Evolutionary conservation across 2,329 filamentous ascomycete species (phyloP).

Genomic region (Oidium heveae): DNA sequence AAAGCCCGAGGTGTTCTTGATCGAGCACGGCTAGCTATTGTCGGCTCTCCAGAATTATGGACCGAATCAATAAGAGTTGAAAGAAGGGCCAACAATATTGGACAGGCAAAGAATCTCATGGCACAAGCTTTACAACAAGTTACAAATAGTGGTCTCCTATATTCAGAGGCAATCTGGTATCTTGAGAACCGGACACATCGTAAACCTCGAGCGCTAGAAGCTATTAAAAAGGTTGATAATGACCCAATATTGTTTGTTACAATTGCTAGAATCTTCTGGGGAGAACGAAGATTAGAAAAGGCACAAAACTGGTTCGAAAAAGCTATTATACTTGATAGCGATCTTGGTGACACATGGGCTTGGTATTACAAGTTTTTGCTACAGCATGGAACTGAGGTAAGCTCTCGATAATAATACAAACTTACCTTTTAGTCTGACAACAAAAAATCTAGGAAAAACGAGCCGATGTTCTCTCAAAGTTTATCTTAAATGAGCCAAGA

Average conservation of each 20-base stretch:
- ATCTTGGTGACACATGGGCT: slow-evolving; percentile 82
- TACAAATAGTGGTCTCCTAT: slow-evolving; percentile 64
- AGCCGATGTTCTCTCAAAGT: slow-evolving; percentile 59
- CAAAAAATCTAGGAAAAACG: slow-evolving; percentile 41
- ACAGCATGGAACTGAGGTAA: slow-evolving; percentile 65
- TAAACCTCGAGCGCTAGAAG: slow-evolving; percentile 73
- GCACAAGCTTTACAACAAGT: slow-evolving; percentile 80
- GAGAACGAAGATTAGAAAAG: slow-evolving; percentile 74
- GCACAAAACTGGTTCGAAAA: slow-evolving; percentile 96
- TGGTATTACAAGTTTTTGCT: slow-evolving; percentile 91
- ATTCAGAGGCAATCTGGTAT: slow-evolving; percentile 89
- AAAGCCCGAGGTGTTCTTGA: slow-evolving; percentile 90
- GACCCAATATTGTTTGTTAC: slow-evolving; percentile 75
- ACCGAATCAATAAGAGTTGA: slow-evolving; percentile 87
- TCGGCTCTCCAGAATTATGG: slow-evolving; percentile 67
- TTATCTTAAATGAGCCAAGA: slow-evolving; percentile 57
- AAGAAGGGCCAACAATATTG: slow-evolving; percentile 56
- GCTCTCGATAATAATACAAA: slow-evolving; percentile 6
- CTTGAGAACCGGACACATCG: slow-evolving; percentile 78
- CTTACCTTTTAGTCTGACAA: slow-evolving; percentile 2
- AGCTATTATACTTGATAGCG: slow-evolving; percentile 65
- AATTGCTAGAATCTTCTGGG: slow-evolving; percentile 90
- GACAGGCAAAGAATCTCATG: slow-evolving; percentile 79
- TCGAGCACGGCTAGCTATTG: slow-evolving; percentile 64
- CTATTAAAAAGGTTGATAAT: slow-evolving; percentile 90